Evolutionary conservation across 371 early-diverging fungal genomes (phyloP).

Genomic region (Sporodiniella umbellata): DNA sequence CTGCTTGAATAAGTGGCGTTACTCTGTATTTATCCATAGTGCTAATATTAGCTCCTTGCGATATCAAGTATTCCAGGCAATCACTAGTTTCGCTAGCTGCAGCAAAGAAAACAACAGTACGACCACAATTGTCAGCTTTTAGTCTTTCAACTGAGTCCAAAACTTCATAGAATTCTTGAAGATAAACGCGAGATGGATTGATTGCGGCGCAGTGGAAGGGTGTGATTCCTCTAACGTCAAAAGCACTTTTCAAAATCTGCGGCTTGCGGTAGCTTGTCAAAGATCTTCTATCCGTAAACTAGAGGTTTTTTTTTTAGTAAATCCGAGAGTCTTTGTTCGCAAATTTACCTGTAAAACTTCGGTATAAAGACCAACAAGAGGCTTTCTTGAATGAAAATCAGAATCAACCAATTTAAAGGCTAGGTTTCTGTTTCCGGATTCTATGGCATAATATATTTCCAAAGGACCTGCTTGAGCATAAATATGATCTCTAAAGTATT

Average conservation of each 20-base stretch:
- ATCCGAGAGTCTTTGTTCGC: slow-evolving; percentile 2
- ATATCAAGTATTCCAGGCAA: slow-evolving; percentile 46
- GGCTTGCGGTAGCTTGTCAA: slow-evolving; percentile 37
- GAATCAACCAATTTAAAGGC: slow-evolving; percentile 28
- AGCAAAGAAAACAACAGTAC: slow-evolving; percentile 59
- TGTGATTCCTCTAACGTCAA: slow-evolving; percentile 28
- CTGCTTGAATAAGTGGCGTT: slow-evolving; percentile 55
- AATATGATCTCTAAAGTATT: neutral
- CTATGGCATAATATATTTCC: slow-evolving; percentile 36
- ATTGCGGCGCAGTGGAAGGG: slow-evolving; percentile 51
- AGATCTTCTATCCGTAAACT: slow-evolving; percentile 14
- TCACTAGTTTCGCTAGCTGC: slow-evolving; percentile 50
- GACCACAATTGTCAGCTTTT: slow-evolving; percentile 40
- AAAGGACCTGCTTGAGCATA: neutral
- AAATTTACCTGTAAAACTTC: slow-evolving; percentile 39
- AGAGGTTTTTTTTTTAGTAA: neutral
- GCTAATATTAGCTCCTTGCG: slow-evolving; percentile 26
- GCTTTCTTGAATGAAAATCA: slow-evolving; percentile 2
- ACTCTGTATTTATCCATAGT: slow-evolving; percentile 38
- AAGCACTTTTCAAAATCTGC: slow-evolving; percentile 50
- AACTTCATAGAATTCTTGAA: slow-evolving; percentile 37
- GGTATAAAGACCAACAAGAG: slow-evolving; percentile 49
- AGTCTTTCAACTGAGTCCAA: slow-evolving; percentile 39
- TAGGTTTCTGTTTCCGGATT: slow-evolving; percentile 40
- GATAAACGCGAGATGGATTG: slow-evolving; percentile 35